Evolutionary conservation across 345 rosid species (phyloP).

Genomic region (Ricinus communis): DNA sequence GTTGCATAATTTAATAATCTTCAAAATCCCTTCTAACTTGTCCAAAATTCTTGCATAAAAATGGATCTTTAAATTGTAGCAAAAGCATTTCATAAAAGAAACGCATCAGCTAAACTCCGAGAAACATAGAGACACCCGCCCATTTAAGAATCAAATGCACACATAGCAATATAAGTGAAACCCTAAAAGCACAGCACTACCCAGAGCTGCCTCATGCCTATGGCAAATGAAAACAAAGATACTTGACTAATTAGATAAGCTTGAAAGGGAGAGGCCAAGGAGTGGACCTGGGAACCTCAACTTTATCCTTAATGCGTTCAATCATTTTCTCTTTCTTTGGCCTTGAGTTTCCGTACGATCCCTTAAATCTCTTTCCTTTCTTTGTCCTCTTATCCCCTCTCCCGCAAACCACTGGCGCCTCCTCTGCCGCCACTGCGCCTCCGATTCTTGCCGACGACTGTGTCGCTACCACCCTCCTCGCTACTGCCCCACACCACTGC

Average conservation of each 20-base stretch:
- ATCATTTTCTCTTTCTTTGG: conserved; percentile 93
- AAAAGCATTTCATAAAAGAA: too few species aligned
- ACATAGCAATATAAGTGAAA: background rate
- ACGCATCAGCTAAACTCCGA: too few species aligned
- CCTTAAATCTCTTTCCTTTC: conserved; percentile 89
- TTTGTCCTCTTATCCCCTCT: conserved; percentile 91
- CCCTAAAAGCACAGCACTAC: background rate
- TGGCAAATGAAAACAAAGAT: background rate
- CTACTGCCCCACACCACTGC: conserved; percentile 62
- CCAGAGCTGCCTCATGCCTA: too few species aligned
- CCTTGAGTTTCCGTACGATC: conserved; percentile 82
- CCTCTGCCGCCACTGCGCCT: conserved; percentile 13
- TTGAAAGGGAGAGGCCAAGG: conserved; percentile 99
- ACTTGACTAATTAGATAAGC: conserved; percentile 54
- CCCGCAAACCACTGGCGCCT: conserved; percentile 59
- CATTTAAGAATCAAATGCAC: too few species aligned
- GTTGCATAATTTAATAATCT: too few species aligned
- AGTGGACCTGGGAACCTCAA: conserved; percentile 94
- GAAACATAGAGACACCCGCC: too few species aligned
- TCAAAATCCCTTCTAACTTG: too few species aligned
- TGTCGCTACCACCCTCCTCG: conserved; percentile 50
- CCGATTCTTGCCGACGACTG: conserved; percentile 23
- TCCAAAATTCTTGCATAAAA: too few species aligned
- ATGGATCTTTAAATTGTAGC: too few species aligned
- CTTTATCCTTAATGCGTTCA: conserved; percentile 81